Evolutionary conservation across 2,329 filamentous ascomycete species (phyloP).

Genomic region (Plenodomus tracheiphilus): DNA sequence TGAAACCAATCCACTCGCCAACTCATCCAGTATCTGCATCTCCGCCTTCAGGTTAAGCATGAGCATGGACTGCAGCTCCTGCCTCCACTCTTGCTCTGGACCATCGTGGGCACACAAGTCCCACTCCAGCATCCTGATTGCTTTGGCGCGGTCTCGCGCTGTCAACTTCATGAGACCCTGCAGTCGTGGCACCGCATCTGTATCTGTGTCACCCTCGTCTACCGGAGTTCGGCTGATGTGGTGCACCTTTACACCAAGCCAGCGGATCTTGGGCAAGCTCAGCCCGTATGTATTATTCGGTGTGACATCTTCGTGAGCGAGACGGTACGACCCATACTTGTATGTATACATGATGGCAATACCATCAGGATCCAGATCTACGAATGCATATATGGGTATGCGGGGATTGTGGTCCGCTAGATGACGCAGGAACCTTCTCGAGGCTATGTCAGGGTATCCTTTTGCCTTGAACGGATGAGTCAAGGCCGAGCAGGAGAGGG

Average conservation of each 20-base stretch:
- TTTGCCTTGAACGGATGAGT: conserved; percentile 63
- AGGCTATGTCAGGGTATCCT: conserved; percentile 78
- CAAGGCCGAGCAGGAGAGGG: not conserved
- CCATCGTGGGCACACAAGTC: conserved; percentile 39
- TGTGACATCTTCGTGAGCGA: conserved; percentile 62
- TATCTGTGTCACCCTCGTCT: conserved; percentile 15
- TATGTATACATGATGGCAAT: conserved; percentile 75
- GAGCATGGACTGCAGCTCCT: conserved; percentile 72
- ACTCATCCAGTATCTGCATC: conserved; percentile 68
- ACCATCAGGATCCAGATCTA: conserved; percentile 79
- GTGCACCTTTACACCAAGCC: conserved; percentile 63
- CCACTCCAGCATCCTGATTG: conserved; percentile 56
- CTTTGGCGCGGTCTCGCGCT: conserved; percentile 61
- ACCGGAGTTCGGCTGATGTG: conserved; percentile 26
- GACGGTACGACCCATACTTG: conserved; percentile 66
- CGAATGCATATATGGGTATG: conserved; percentile 63
- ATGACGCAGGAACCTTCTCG: conserved; percentile 64
- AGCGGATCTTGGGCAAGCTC: conserved; percentile 57
- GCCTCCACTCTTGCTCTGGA: conserved; percentile 48
- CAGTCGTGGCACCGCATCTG: conserved; percentile 15
- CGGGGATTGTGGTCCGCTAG: conserved; percentile 40
- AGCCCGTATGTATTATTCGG: conserved; percentile 37
- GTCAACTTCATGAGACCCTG: conserved; percentile 57
- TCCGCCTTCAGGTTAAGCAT: conserved; percentile 76
- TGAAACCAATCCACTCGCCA: conserved; percentile 32